phyloP scores from a whole-genome alignment of 805 yeast species.

The Cyberlindnera mrakii region DNA sequence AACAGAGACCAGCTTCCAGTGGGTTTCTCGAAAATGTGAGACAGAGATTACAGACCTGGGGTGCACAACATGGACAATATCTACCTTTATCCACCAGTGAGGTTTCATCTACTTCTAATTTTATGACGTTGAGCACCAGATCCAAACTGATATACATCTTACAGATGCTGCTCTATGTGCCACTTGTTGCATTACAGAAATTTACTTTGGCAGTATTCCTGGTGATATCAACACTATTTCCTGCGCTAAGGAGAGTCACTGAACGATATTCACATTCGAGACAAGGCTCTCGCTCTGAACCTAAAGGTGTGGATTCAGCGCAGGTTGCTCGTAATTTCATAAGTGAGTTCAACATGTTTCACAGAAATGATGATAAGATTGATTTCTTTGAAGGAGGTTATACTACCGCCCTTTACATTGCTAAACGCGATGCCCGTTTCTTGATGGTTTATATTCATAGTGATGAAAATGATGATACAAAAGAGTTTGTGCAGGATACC shows the following conservation, averaged over 20 bases:
- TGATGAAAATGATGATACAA: slow-evolving; percentile 59
- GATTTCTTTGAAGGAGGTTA: slow-evolving; percentile 67
- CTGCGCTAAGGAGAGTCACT: slow-evolving; percentile 31
- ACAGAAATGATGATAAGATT: slow-evolving; percentile 18
- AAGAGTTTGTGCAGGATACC: slow-evolving; percentile 45
- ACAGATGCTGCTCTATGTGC: slow-evolving; percentile 27
- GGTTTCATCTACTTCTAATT: slow-evolving; percentile 1
- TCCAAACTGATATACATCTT: slow-evolving; percentile 21
- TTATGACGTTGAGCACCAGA: slow-evolving; percentile 19
- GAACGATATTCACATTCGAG: slow-evolving; percentile 32
- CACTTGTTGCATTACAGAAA: slow-evolving; percentile 28
- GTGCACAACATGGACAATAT: slow-evolving; percentile 15
- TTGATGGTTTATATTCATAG: slow-evolving; percentile 69
- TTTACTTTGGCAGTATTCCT: slow-evolving; percentile 22
- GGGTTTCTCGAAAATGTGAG: slow-evolving; percentile 9
- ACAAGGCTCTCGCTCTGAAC: slow-evolving; percentile 29
- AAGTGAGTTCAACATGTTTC: slow-evolving; percentile 43
- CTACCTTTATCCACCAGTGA: slow-evolving; percentile 26
- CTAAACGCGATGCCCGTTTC: slow-evolving; percentile 67
- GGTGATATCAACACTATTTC: slow-evolving; percentile 27
- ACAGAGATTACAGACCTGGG: slow-evolving; percentile 18
- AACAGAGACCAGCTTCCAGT: slow-evolving; percentile 12
- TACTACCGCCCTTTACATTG: slow-evolving; percentile 66
- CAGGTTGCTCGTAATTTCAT: slow-evolving; percentile 47
- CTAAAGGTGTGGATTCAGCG: slow-evolving; percentile 41